These are phyloP conservation scores for Verbascum thapsus DNA, from an alignment of 257 asterid species.

Conservation along the genomic window DNA sequence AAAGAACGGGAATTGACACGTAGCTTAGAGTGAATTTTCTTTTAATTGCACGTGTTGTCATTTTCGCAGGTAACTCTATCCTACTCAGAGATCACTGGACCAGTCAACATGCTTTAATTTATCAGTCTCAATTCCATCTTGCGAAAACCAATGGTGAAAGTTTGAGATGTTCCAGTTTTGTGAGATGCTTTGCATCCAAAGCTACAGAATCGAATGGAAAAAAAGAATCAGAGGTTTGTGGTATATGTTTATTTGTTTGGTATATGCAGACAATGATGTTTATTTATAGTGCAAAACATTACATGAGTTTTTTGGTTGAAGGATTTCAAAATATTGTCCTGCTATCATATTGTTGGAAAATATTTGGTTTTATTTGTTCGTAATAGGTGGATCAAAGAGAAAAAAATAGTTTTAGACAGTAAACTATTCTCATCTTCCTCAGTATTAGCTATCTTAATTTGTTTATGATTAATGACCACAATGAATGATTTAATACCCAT, in stretches of 20 bases:
- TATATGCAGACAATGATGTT: too few species aligned
- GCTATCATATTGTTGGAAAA: constrained; percentile 3
- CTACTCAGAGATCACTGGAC: constrained; percentile 36
- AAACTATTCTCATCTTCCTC: too few species aligned
- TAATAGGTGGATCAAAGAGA: neutral
- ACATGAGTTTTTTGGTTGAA: neutral
- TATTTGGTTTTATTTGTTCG: neutral
- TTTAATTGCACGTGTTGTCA: constrained; percentile 12
- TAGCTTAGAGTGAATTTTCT: constrained; percentile 6
- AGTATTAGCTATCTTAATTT: constrained; percentile 7
- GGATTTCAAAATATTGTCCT: constrained; percentile 4
- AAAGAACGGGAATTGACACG: neutral
- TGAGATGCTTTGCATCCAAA: constrained; percentile 68
- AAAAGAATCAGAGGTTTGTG: constrained; percentile 64
- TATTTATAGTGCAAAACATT: neutral
- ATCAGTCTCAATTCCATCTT: constrained; percentile 49
- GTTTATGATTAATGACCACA: neutral
- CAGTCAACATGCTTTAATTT: constrained; percentile 33
- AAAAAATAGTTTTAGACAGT: neutral
- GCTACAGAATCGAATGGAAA: constrained; percentile 49
- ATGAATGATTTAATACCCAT: too few species aligned
- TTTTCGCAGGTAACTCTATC: constrained; percentile 53
- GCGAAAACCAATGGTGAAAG: constrained; percentile 36
- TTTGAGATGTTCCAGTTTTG: constrained; percentile 38
- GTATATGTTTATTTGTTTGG: too few species aligned